A percentile compares a stretch with the other conserved stretches of the same genome.
phyloP scores from a whole-genome alignment of 2,329 filamentous ascomycete species.

The Phaeosphaeria sp. region DNA sequence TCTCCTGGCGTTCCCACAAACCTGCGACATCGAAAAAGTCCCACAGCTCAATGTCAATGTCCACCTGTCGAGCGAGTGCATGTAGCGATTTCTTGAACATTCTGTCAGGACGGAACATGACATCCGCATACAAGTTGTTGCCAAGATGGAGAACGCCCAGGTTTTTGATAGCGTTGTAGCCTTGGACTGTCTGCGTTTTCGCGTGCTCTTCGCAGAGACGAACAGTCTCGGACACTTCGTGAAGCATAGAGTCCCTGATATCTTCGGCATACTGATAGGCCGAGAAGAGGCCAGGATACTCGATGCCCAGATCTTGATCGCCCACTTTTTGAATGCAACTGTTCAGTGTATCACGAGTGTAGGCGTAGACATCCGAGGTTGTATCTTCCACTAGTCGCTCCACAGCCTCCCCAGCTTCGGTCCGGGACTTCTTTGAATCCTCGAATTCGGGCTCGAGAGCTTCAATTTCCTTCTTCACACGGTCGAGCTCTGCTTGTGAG shows the following conservation, averaged over 20 bases:
- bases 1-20: conserved; percentile 89
- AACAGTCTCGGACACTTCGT: conserved; percentile 82
- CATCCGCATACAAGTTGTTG: conserved; percentile 76
- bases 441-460: conserved; percentile 87
- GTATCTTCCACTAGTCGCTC: conserved; percentile 84
- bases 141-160: conserved; percentile 88
- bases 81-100: conserved; percentile 92
- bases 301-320: conserved; percentile 77
- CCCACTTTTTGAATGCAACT: conserved; percentile 79
- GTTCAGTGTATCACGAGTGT: conserved; percentile 78
- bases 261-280: conserved; percentile 94
- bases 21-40: conserved; percentile 92
- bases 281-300: conserved; percentile 83
- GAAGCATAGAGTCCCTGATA: conserved; percentile 88
- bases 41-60: conserved; percentile 84
- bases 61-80: conserved; percentile 80
- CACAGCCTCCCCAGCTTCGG: conserved; percentile 80
- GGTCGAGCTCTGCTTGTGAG: conserved; percentile 81
- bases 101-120: conserved; percentile 87
- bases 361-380: conserved; percentile 82
- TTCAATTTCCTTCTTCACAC: conserved; percentile 79
- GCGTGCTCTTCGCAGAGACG: conserved; percentile 83
- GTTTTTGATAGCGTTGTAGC: conserved; percentile 87
- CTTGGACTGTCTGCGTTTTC: conserved; percentile 75
- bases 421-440: conserved; percentile 78